Percentiles rank a stretch among this genome's conserved stretches.
These are phyloP conservation scores for Ogataea populi-albae DNA, from an alignment of 805 yeast genomes.

Conservation along the genomic window DNA sequence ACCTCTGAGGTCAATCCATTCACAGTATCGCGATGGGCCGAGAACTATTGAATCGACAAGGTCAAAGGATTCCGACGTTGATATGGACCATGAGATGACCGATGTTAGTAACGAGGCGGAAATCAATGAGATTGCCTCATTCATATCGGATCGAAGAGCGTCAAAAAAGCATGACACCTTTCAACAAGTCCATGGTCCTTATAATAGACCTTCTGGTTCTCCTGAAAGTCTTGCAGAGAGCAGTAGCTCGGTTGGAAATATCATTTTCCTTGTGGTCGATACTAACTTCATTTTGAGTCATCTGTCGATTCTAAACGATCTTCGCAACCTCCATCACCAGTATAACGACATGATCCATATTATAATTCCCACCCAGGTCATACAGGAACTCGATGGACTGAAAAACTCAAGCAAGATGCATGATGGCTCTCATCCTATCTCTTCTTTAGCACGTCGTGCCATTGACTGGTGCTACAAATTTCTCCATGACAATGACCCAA, in stretches of 20 bases:
- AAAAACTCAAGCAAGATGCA: constrained; percentile 40
- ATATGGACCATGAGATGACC: constrained; percentile 14
- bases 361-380: constrained; percentile 67
- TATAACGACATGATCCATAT: constrained; percentile 45
- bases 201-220: too few relatives aligned
- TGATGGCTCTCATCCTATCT: constrained; percentile 16
- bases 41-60: too few relatives aligned
- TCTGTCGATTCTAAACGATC: constrained; percentile 51
- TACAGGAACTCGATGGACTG: constrained; percentile 80
- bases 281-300: constrained; percentile 82
- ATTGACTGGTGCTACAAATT: constrained; percentile 71
- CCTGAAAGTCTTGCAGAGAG: too few relatives aligned
- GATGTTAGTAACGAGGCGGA: constrained; percentile 18
- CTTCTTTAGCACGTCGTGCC: constrained; percentile 60
- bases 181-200: too few relatives aligned
- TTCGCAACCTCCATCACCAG: constrained; percentile 38
- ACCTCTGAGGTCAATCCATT: too few relatives aligned
- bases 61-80: too few relatives aligned
- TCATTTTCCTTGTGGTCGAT: constrained; percentile 58
- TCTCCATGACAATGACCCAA: constrained; percentile 49
- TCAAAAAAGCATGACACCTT: too few relatives aligned
- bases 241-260: not conserved
- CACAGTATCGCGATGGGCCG: too few relatives aligned
- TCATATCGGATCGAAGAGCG: constrained; percentile 7
- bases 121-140: constrained; percentile 16